Percentiles rank a stretch among this genome's conserved stretches.
Conservation (phyloP, 345 rosid genomes). For the Lagerstroemia speciosa region DNA sequence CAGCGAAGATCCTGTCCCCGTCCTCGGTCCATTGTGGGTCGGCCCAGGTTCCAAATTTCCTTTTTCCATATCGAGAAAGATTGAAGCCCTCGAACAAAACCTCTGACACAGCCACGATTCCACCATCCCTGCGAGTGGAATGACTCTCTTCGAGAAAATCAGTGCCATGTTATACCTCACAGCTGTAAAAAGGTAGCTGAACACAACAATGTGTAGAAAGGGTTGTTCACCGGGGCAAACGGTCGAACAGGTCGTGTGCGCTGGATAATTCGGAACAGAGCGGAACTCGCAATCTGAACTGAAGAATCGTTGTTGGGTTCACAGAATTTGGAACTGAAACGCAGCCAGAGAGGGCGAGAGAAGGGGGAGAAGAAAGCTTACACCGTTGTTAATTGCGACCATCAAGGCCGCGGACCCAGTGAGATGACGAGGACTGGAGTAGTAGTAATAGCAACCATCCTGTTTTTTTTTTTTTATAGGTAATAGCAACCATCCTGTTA, state of each 20-base stretch:
- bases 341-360: too few species aligned
- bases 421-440: too few species aligned
- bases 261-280: neutral
- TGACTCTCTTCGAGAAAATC: neutral
- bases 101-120: neutral
- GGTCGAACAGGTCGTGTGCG: conserved; percentile 24
- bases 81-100: conserved; percentile 5
- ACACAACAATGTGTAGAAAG: neutral
- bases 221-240: conserved; percentile 15
- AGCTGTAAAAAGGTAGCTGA: neutral
- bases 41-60: conserved; percentile 3
- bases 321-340: too few species aligned
- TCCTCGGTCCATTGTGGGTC: neutral
- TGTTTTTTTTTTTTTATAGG: too few species aligned
- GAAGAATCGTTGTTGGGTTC: too few species aligned
- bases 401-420: too few species aligned
- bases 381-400: too few species aligned
- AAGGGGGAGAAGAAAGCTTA: too few species aligned
- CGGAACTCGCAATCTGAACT: too few species aligned
- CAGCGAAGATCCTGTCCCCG: conserved; percentile 8
- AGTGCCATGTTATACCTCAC: neutral
- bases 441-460: too few species aligned
- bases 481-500: too few species aligned
- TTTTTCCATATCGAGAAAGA: conserved; percentile 5
- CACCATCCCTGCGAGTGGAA: neutral